Evolutionary conservation across 164 flowering plant species (phyloP).

Genomic region (Warburgia ugandensis): DNA sequence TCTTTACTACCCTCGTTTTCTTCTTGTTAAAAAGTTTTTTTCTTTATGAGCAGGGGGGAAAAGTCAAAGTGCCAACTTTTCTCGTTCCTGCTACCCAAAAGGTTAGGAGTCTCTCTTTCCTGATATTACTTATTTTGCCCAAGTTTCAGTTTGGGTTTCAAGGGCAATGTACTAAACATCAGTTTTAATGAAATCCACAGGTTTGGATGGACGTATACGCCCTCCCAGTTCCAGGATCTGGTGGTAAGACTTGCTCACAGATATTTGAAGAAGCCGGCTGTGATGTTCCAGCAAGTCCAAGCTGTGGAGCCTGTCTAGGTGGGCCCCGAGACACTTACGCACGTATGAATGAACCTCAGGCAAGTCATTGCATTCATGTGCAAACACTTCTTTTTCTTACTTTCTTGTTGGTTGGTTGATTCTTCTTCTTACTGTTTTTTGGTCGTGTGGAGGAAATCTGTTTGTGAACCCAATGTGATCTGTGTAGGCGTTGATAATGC

Average conservation of each 20-base stretch:
- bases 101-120: slow-evolving; percentile 33
- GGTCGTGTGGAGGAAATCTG: no score
- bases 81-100: slow-evolving; percentile 97
- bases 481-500: no score
- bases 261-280: slow-evolving; percentile 99
- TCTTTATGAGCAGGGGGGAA: slow-evolving; percentile 51
- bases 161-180: not conserved
- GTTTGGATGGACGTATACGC: slow-evolving; percentile 94
- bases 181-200: slow-evolving; percentile 26
- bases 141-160: slow-evolving; percentile 1
- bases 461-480: no score
- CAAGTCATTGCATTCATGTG: slow-evolving; percentile 18
- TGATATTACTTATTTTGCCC: not conserved
- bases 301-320: slow-evolving; percentile 96
- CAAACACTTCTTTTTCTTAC: not conserved
- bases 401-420: not conserved
- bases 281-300: slow-evolving; percentile 95
- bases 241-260: slow-evolving; percentile 97
- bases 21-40: not conserved
- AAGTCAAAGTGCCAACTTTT: slow-evolving; percentile 95
- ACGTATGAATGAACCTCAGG: slow-evolving; percentile 94
- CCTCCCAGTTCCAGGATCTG: slow-evolving; percentile 86
- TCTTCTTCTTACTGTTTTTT: not conserved
- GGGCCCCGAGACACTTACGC: slow-evolving; percentile 98
- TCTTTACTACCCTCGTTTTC: not conserved